Evolutionary conservation across 2,329 filamentous ascomycete genomes (phyloP).

Genomic region (Penicillium paneum): DNA sequence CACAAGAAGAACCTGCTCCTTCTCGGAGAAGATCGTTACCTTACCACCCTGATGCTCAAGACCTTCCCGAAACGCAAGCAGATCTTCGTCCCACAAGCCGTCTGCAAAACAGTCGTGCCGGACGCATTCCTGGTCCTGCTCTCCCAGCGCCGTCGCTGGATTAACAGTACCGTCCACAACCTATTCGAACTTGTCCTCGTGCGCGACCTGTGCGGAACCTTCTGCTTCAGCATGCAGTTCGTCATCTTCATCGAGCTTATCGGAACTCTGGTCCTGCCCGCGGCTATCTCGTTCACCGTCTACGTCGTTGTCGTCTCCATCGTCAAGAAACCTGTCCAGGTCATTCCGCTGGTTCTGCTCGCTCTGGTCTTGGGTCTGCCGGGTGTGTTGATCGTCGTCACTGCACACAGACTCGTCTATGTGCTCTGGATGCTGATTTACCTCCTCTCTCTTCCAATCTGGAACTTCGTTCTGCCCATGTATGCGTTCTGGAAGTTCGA

Average conservation of each 20-base stretch:
- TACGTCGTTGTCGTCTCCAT: conserved; percentile 92
- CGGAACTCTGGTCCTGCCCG: conserved; percentile 89
- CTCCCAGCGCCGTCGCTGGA: conserved; percentile 95
- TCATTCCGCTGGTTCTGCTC: conserved; percentile 87
- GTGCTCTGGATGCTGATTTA: conserved; percentile 98
- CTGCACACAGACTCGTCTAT: conserved; percentile 88
- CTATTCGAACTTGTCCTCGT: conserved; percentile 96
- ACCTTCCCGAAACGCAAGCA: conserved; percentile 99
- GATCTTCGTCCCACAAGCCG: conserved; percentile 95
- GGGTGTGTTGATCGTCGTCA: conserved; percentile 84
- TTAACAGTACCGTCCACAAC: conserved; percentile 98
- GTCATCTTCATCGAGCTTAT: conserved; percentile 93
- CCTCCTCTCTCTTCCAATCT: conserved; percentile 84
- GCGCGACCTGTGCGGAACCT: conserved; percentile 92
- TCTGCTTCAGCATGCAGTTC: conserved; percentile 99
- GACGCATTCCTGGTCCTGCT: conserved; percentile 88
- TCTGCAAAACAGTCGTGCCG: conserved; percentile 97
- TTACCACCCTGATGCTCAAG: conserved; percentile 95
- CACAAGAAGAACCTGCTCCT: conserved; percentile 96
- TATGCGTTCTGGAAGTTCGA: conserved; percentile 99
- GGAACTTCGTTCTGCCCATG: conserved; percentile 92
- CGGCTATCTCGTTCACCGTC: conserved; percentile 93
- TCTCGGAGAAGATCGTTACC: conserved; percentile 88
- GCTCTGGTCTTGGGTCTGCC: conserved; percentile 90
- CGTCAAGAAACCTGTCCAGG: conserved; percentile 68